Evolutionary conservation across 2,329 filamentous ascomycete genomes (phyloP), one percentile per base, ranked within the genome.

Genomic region (Pestalotiopsis sp.): DNA sequence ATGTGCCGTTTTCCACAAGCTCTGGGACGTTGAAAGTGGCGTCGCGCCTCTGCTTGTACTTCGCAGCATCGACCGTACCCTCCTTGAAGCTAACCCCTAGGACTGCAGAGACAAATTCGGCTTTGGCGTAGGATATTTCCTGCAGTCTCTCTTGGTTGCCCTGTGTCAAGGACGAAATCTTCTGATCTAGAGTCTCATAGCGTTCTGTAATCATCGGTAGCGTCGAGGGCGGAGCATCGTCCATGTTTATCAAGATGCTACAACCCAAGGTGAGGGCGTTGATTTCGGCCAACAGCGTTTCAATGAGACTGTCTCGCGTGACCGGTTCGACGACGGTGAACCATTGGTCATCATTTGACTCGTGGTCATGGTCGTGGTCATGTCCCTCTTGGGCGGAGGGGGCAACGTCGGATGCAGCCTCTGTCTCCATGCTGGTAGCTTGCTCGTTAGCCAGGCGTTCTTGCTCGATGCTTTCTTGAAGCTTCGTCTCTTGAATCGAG

Each of bases 261-360:
- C 84, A 88, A 66, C 85, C 81, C 56, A 79, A 85, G 68, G 81
- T 87, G 75, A 84, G 84, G 62, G 80, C 86, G 72, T 81, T 88
- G 64, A 93, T 78, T 71, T 91, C 88, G 4, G 91, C 90, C 39
- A 92, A 82, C 14, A 90, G 84, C 0, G 91, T 93, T 70, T 94
- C 92, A 1, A 93, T 81, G 6, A 94, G 84, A 1, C 89, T 88
- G 62, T 85, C 83, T 31, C 88, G 85, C 1, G 90, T 91, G 31
- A 92, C 82, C 0, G 91, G 88, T 71, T 91, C 90, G 66, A 91
- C 83, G n/a, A 93, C 84, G 3, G 84, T 87, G 20, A 89, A 90
- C 86, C 89, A 92, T 73, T 91, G 86, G 69, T 90, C 89, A 49
- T 86, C 77, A 38, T 73, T 73, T 13, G 31, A 36, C 31, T 36